Base-by-base conservation (phyloP, 1,284 basidiomycete genomes). In the Wolfiporia cocos region DNA sequence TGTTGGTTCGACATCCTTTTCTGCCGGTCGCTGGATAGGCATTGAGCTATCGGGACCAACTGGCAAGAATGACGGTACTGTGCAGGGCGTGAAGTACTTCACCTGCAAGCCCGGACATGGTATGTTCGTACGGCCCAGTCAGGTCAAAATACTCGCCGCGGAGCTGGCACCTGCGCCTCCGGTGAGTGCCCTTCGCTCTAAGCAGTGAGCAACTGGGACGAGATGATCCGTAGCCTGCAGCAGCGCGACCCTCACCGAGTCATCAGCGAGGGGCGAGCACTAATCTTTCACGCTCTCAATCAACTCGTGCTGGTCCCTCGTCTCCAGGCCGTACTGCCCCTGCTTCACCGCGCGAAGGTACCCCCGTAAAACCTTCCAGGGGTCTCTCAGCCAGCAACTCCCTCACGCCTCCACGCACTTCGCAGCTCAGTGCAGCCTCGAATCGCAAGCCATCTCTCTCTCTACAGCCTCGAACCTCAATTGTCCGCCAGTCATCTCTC, bases 11-110 rank as follows among this genome's bases (percentile, higher is more conserved):
- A 92, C 96, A 0, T 74, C 76, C 3, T 99, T 99, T 61, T 80
- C 91, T 12, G 62, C 80, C 2, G 96, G 96, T 0, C 86, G 87
- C 67, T 99, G 96, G 96, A 77, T 97, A 46, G 96, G 96, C 12
- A 81, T 99, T 44, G 92, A 94, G 60, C 78, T 99, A 42, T 79
- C 71, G 38, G 82, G 87, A 51, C 62, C 76, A 3, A 85, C 81
- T 34, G 96, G 96, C 30, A 98, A 98, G 81, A 99, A 99, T 68
- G 88, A 99, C 56, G 96, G 96, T 2, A 77, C 81, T 1, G 89
- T 99, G 1, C 74, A 86, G 37, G 93, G 88, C 21, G 71, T 84
- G 44, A 55, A 67, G 6, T 99, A 99, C 69, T 99, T 99, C 63
- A 73, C 71, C 14, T 95, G 92, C 66, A 73, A 76, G 52, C 70